phyloP scores from a whole-genome alignment of 768 basidiomycete genomes.

The Terana coerulea region DNA sequence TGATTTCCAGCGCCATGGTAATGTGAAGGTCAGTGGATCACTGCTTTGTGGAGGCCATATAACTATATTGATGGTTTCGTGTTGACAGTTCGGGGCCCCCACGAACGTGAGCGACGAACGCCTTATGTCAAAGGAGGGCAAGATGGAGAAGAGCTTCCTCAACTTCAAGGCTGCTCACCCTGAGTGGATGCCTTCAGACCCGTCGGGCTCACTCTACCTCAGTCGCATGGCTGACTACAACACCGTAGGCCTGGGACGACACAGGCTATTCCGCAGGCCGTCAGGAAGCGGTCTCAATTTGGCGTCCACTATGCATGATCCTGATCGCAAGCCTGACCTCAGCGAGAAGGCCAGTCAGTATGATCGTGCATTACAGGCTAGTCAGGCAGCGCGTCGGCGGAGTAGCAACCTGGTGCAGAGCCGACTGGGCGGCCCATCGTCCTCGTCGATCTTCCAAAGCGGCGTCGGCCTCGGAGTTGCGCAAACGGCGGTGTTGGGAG shows the following conservation, averaged over 20 bases:
- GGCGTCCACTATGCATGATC: slow-evolving; percentile 18
- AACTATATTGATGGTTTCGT: background rate
- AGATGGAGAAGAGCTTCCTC: slow-evolving; percentile 98
- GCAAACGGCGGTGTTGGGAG: slow-evolving; percentile 69
- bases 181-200: slow-evolving; percentile 92
- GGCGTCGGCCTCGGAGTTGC: slow-evolving; percentile 50
- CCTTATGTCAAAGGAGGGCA: slow-evolving; percentile 86
- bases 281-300: slow-evolving; percentile 22
- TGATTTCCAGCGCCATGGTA: slow-evolving; percentile 93
- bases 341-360: slow-evolving; percentile 66
- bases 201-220: slow-evolving; percentile 86
- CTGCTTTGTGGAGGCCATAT: background rate
- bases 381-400: slow-evolving; percentile 43
- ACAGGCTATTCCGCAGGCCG: slow-evolving; percentile 16
- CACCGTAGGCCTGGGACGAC: slow-evolving; percentile 29
- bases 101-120: slow-evolving; percentile 61
- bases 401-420: slow-evolving; percentile 32
- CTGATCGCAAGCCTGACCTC: slow-evolving; percentile 21
- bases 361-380: slow-evolving; percentile 70
- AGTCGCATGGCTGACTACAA: slow-evolving; percentile 75
- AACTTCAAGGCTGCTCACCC: slow-evolving; percentile 97
- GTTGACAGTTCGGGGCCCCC: slow-evolving; percentile 77
- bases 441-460: slow-evolving; percentile 43
- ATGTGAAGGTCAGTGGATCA: slow-evolving; percentile 67
- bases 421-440: slow-evolving; percentile 11